Evolutionary conservation across 2,329 filamentous ascomycete species (phyloP).

Genomic region (Clonostachys solani): DNA sequence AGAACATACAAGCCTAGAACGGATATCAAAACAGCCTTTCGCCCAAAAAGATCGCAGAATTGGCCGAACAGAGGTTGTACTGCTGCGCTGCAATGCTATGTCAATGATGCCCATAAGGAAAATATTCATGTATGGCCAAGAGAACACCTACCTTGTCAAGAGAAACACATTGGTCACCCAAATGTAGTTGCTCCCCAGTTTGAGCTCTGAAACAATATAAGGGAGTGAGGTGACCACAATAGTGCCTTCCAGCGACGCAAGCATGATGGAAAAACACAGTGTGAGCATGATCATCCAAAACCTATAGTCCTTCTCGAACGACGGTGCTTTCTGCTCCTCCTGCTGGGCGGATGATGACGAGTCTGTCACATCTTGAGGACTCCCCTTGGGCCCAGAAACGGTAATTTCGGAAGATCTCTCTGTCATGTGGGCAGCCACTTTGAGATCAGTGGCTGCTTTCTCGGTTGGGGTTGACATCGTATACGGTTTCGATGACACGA

Average conservation of each 20-base stretch:
- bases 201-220: slow-evolving; percentile 11
- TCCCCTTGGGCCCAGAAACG: too few relatives aligned
- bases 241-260: slow-evolving; percentile 16
- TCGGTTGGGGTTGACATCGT: too few relatives aligned
- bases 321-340: too few relatives aligned
- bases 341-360: too few relatives aligned
- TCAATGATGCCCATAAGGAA: not conserved
- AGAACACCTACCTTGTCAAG: slow-evolving; percentile 6
- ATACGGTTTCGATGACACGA: too few relatives aligned
- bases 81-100: slow-evolving; percentile 11
- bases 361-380: too few relatives aligned
- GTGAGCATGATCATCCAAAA: slow-evolving; percentile 2
- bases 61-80: slow-evolving; percentile 26
- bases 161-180: slow-evolving; percentile 17
- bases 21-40: slow-evolving; percentile 9
- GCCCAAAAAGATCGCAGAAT: slow-evolving; percentile 15
- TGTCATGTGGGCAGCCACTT: too few relatives aligned
- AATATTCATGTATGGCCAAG: not conserved
- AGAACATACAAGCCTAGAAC: slow-evolving; percentile 2
- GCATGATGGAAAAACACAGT: slow-evolving; percentile 4
- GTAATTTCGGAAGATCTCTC: too few relatives aligned
- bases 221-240: slow-evolving; percentile 23
- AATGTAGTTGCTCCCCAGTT: slow-evolving; percentile 10
- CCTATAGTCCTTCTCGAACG: slow-evolving; percentile 1
- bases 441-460: too few relatives aligned